phyloP scores from a whole-genome alignment of 129 eudicot species.

The Smallanthus sonchifolius region DNA sequence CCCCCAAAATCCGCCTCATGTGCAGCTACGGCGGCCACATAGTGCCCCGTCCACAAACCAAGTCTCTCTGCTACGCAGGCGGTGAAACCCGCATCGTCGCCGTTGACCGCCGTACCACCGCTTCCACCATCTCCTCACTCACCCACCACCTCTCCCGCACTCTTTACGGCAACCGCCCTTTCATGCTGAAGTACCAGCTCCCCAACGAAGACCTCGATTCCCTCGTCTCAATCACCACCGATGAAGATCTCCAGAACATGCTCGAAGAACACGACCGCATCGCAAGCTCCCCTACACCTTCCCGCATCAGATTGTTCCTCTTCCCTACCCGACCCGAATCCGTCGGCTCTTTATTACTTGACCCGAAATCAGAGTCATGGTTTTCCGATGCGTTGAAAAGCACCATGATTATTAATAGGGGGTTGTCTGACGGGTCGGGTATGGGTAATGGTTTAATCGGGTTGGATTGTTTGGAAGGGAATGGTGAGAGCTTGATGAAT shows the following conservation, averaged over 20 bases:
- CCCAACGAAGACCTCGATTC: constrained; percentile 82
- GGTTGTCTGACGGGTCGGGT: constrained; percentile 50
- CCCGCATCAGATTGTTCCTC: constrained; percentile 70
- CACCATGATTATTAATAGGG: constrained; percentile 50
- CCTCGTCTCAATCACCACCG: constrained; percentile 58
- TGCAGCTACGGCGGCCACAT: constrained; percentile 89
- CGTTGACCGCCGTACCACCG: constrained; percentile 72
- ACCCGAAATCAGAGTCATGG: constrained; percentile 69
- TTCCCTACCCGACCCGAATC: constrained; percentile 55
- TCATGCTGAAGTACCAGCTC: constrained; percentile 68
- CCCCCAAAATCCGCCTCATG: constrained; percentile 72
- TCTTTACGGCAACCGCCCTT: constrained; percentile 53
- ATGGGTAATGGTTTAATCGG: constrained; percentile 37
- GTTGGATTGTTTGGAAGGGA: constrained; percentile 29
- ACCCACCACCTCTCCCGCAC: constrained; percentile 54
- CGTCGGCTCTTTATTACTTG: constrained; percentile 46
- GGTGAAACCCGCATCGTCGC: constrained; percentile 89
- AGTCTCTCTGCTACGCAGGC: constrained; percentile 67
- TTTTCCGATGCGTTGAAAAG: constrained; percentile 70
- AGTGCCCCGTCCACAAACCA: constrained; percentile 71
- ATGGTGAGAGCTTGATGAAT: constrained; percentile 33
- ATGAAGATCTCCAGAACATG: constrained; percentile 76
- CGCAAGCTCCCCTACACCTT: constrained; percentile 26
- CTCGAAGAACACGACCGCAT: constrained; percentile 73
- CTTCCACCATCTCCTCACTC: constrained; percentile 43